Base-by-base conservation (phyloP, 495 filamentous ascomycete genomes). In the Annulohypoxylon stygium region DNA sequence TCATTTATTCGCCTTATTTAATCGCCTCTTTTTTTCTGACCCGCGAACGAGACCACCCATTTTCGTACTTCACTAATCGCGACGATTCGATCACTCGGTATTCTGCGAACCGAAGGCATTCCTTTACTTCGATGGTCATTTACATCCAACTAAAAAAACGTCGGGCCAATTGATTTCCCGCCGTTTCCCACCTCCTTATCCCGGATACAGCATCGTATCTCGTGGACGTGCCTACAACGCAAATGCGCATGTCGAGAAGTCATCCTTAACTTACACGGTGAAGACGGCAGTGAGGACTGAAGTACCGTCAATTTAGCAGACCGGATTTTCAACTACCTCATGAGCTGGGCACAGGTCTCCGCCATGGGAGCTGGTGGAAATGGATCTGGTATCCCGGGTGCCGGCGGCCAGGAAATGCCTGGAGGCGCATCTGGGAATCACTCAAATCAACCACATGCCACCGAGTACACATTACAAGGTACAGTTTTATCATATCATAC, bases 401-500 rank as follows among this genome's bases (percentile, higher is more conserved):
- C 64, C 20, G 65, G 66, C 16, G 73, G 75, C 45, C 77, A 77
- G 65, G 77, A 79, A 0, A 68, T 79, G 68, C n/a, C 66, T 12
- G 77, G 75, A 60, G 75, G 72, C 18, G 36, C 26, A n/a, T 54
- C 75, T 14, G 51, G 50, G 9, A 69, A 71, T 25, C 64, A 48
- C 34, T 74, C 70, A 6, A 86, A 88, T 75, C 89, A 92, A 68
- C 90, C 90, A 39, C 90, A 91, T 67, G 96, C 93, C 53, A 98
- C 97, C n/a, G 97, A 99, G 79, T 99, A 99, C 76, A 98, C 96
- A 34, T 85, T 99, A 48, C 96, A 99, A 89, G 96, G 95, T 97
- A 79, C 76, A 86, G 77, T 37, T 36, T 41, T 43, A 43, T 30
- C 6, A 47, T 51, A 34, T 50, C 45, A 37, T 14, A 36, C n/a